Conservation (phyloP, 768 basidiomycete genomes). For the Boletus reticulatus region DNA sequence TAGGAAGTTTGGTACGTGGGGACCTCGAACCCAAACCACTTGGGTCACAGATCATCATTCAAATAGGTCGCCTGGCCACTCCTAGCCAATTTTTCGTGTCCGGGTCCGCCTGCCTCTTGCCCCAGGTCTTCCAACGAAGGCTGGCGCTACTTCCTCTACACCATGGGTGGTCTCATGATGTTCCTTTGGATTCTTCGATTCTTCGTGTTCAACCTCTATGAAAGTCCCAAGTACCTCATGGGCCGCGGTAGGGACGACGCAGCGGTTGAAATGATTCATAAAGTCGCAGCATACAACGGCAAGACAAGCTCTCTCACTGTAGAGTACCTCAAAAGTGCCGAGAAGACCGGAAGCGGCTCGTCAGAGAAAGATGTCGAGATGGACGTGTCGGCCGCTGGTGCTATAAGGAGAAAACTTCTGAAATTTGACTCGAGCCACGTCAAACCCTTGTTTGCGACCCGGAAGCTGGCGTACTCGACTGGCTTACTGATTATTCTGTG, state of each 20-base stretch:
- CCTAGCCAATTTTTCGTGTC: slow-evolving; percentile 66
- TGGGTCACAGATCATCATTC: background rate
- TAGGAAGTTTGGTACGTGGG: slow-evolving; percentile 46
- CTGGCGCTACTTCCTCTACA: slow-evolving; percentile 75
- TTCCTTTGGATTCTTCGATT: slow-evolving; percentile 60
- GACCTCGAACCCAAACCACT: background rate
- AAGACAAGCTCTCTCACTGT: slow-evolving; percentile 46
- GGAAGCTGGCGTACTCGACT: slow-evolving; percentile 50
- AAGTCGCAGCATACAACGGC: slow-evolving; percentile 61
- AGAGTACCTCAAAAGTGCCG: slow-evolving; percentile 41
- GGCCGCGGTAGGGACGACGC: slow-evolving; percentile 60
- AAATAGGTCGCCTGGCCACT: slow-evolving; percentile 68
- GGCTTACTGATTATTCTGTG: slow-evolving; percentile 49
- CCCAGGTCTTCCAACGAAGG: slow-evolving; percentile 57
- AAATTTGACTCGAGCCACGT: slow-evolving; percentile 43
- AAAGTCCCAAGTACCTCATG: slow-evolving; percentile 73
- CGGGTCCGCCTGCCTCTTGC: slow-evolving; percentile 46
- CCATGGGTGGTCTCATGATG: slow-evolving; percentile 71
- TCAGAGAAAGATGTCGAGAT: slow-evolving; percentile 15
- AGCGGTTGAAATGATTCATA: slow-evolving; percentile 61
- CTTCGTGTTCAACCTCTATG: slow-evolving; percentile 63
- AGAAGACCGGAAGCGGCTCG: slow-evolving; percentile 10
- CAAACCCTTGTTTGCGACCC: slow-evolving; percentile 48
- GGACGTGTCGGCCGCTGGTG: slow-evolving; percentile 37
- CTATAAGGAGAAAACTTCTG: slow-evolving; percentile 38